Conservation (phyloP, 2,329 filamentous ascomycete genomes). For the Aspergillus caelatus region DNA sequence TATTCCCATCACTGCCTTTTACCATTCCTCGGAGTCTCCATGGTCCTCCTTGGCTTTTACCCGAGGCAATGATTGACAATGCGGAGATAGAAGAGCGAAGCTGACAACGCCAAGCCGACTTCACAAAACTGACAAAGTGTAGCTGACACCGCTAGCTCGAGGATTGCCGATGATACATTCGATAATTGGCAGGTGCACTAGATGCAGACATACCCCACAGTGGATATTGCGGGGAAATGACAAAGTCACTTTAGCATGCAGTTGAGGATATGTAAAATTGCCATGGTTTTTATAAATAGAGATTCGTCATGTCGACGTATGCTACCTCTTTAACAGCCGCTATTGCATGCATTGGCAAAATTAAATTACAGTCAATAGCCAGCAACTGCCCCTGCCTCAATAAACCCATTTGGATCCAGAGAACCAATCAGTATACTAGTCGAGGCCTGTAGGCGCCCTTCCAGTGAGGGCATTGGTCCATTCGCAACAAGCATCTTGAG, state of each 20-base stretch:
- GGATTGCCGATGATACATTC: not conserved
- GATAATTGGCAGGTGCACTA: not conserved
- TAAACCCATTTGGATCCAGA: not conserved
- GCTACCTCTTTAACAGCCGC: no score
- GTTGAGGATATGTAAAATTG: not conserved
- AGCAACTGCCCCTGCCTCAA: not conserved
- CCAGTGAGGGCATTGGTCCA: not conserved
- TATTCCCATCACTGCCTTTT: not conserved
- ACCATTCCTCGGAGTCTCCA: not conserved
- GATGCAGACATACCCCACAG: not conserved
- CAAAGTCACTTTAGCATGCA: not conserved
- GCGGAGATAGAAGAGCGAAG: not conserved
- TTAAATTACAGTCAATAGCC: not conserved
- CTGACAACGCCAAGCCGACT: not conserved
- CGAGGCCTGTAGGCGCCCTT: not conserved
- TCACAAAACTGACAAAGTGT: not conserved
- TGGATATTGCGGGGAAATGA: not conserved
- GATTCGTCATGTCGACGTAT: no score
- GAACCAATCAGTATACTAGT: not conserved
- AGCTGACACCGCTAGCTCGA: not conserved
- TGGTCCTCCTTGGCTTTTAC: not conserved
- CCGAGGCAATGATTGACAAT: not conserved
- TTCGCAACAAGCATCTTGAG: not conserved
- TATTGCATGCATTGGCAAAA: not conserved
- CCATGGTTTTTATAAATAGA: not conserved